Conservation (phyloP, 345 rosid genomes). For the Erucastrum elatum region DNA sequence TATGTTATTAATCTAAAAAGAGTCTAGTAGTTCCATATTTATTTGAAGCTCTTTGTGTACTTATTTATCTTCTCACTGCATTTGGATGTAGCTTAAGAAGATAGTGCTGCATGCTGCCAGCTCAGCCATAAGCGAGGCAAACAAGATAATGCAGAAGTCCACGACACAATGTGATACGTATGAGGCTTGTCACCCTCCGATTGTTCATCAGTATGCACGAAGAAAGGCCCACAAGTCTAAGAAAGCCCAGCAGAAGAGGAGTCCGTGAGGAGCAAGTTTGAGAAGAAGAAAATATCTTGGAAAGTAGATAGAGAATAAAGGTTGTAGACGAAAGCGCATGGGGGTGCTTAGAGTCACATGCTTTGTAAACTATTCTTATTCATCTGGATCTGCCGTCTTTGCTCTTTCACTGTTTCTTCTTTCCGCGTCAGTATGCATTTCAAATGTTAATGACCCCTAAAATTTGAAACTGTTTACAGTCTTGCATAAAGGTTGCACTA, state of each 20-base stretch:
- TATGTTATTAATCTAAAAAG: not conserved
- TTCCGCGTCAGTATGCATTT: not conserved
- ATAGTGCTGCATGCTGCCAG: slow-evolving; percentile 36
- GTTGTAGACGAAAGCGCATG: too few relatives aligned
- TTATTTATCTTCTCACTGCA: not conserved
- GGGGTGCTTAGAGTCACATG: too few relatives aligned
- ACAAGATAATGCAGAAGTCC: slow-evolving; percentile 18
- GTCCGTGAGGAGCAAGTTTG: too few relatives aligned
- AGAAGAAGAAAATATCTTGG: too few relatives aligned
- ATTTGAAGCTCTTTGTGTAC: not conserved
- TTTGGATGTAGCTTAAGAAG: slow-evolving; percentile 30
- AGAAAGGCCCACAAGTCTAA: too few relatives aligned
- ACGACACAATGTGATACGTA: too few relatives aligned
- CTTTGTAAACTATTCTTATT: too few relatives aligned
- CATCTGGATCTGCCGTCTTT: too few relatives aligned
- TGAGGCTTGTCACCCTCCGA: too few relatives aligned
- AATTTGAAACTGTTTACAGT: slow-evolving; percentile 36
- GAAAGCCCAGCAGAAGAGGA: too few relatives aligned
- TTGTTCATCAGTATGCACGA: too few relatives aligned
- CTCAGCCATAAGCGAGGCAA: slow-evolving; percentile 35
- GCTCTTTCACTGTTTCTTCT: not conserved
- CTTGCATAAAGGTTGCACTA: slow-evolving; percentile 68
- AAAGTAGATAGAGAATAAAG: too few relatives aligned
- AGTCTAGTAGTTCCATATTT: not conserved
- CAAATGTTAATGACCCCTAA: not conserved